Conservation (phyloP, 441 rosid genomes). For the Populus hybrid region DNA sequence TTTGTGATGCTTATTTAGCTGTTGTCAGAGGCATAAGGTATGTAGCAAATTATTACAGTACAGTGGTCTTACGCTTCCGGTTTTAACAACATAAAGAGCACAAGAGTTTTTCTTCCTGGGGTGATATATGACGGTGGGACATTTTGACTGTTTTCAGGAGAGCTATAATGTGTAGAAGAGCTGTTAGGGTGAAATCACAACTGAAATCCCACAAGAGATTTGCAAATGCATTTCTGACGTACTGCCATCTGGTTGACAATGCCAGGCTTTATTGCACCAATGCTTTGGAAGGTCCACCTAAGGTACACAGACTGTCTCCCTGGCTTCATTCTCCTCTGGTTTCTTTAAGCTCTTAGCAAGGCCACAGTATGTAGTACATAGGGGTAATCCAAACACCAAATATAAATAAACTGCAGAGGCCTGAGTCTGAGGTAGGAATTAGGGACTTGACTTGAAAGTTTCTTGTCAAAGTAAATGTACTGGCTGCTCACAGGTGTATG, state of each 20-base stretch:
- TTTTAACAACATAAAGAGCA: neutral
- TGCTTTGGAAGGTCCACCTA: conserved; percentile 87
- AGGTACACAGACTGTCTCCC: conserved; percentile 41
- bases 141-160: conserved; percentile 50
- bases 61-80: neutral
- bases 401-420: neutral
- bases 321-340: conserved; percentile 7
- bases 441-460: too few species aligned
- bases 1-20: conserved; percentile 91
- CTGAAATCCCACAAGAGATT: conserved; percentile 91
- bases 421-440: too few species aligned
- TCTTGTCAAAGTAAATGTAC: too few species aligned
- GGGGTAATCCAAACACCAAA: neutral
- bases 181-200: conserved; percentile 85
- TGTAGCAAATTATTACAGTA: conserved; percentile 4
- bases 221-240: conserved; percentile 82
- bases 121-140: conserved; percentile 3
- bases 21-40: conserved; percentile 92
- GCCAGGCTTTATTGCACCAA: conserved; percentile 89
- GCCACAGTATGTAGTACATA: neutral
- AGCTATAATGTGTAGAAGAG: conserved; percentile 91
- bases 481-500: neutral
- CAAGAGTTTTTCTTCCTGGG: neutral
- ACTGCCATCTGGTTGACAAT: conserved; percentile 79
- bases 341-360: neutral